Base-by-base conservation (phyloP, 1,139 yeast genomes). In the Zhuliangozyma blackwelliae region DNA sequence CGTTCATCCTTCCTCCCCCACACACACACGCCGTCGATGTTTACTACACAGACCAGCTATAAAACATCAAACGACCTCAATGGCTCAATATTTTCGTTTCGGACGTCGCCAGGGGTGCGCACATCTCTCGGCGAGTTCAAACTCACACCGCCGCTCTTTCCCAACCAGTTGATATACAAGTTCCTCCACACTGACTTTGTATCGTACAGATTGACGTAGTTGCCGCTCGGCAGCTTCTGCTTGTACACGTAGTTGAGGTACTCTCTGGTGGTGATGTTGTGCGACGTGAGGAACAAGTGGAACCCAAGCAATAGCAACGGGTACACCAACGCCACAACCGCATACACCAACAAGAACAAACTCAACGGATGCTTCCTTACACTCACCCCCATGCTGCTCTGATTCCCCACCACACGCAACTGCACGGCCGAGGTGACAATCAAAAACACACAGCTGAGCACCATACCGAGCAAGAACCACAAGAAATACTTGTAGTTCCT, bases 231-330 rank as follows among this genome's bases (percentile, higher is more conserved):
- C 16, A 16, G 16, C 10, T 30, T 31, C 19, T 36, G 37, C 48
- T 62, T 40, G 27, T 42, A 45, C 36, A 61, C 55, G 54, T 68
- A 46, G 54, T 67, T 70, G 35, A 83, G 59, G 47, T 72, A 82
- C 46, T 83, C 92, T 45, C 89, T 64, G 5, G 95, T 84, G 12
- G 90, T 80, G 46, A 82, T 68, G 40, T 81, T 82, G n/a, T 75
- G 68, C 0, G 74, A 52, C 0, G 79, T 72, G 34, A 84, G 57
- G 37, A 63, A 71, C 1, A 76, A 29, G 50, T 86, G 95, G 45
- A 73, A 73, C 0, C 58, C 35, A 11, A 82, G 51, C 12, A 86
- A 56, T 28, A 78, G 46, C 1, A 67, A 37, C 2, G 94, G 90
- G 49, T 83, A 84, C 6, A 69, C 41, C 7, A 74, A 29, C 1